Conservation (phyloP, 768 basidiomycete species). For the Peribolospora kevripleyi region DNA sequence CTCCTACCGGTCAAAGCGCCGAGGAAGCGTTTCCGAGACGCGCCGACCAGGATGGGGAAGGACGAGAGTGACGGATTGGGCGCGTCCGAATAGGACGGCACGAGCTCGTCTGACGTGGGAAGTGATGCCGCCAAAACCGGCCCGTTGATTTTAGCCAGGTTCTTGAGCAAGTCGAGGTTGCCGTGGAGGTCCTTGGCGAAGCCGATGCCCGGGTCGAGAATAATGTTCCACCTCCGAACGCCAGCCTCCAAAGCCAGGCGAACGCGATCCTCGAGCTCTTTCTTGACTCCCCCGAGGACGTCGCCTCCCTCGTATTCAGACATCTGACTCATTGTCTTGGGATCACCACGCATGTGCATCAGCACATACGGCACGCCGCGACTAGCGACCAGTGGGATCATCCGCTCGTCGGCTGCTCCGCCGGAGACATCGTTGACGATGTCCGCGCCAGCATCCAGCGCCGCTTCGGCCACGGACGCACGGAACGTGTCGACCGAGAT, state of each 20-base stretch:
- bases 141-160: slow-evolving; percentile 22
- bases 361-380: slow-evolving; percentile 56
- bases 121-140: slow-evolving; percentile 22
- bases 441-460: slow-evolving; percentile 59
- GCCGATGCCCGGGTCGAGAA: slow-evolving; percentile 78
- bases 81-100: slow-evolving; percentile 1
- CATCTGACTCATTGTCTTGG: slow-evolving; percentile 42
- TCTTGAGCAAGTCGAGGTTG: slow-evolving; percentile 43
- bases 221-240: slow-evolving; percentile 61
- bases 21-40: slow-evolving; percentile 65
- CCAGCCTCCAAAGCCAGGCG: slow-evolving; percentile 42
- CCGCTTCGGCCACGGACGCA: slow-evolving; percentile 46
- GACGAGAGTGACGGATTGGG: slow-evolving; percentile 23
- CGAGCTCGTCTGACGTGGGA: background rate
- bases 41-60: slow-evolving; percentile 43
- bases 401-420: slow-evolving; percentile 27
- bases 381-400: slow-evolving; percentile 41
- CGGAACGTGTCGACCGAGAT: slow-evolving; percentile 80
- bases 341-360: slow-evolving; percentile 85
- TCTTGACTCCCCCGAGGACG: slow-evolving; percentile 40
- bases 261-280: slow-evolving; percentile 48
- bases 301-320: slow-evolving; percentile 23
- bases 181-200: slow-evolving; percentile 67
- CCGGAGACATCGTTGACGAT: slow-evolving; percentile 83
- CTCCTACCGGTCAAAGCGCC: slow-evolving; percentile 35